phyloP scores from a whole-genome alignment of 2,329 filamentous ascomycete species.

The Cladosporium austrohemisphaericum region DNA sequence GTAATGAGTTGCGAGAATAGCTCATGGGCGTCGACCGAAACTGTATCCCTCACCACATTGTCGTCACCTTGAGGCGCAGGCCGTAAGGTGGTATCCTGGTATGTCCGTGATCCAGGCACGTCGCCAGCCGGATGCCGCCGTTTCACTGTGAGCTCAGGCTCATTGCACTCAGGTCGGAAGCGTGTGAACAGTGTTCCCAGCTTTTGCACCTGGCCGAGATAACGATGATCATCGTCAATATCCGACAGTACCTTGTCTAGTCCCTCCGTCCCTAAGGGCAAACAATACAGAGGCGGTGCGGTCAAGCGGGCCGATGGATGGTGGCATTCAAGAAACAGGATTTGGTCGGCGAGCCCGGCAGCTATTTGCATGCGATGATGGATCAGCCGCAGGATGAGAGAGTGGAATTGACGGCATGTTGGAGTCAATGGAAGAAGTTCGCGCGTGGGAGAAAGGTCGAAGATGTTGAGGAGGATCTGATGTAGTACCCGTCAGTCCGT shows the following conservation, averaged over 20 bases:
- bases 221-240: slow-evolving; percentile 34
- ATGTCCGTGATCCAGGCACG: slow-evolving; percentile 44
- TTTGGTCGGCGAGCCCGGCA: slow-evolving; percentile 57
- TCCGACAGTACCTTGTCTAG: slow-evolving; percentile 42
- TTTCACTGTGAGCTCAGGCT: slow-evolving; percentile 42
- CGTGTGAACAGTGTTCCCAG: slow-evolving; percentile 62
- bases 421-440: slow-evolving; percentile 52
- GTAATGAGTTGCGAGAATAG: slow-evolving; percentile 71
- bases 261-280: slow-evolving; percentile 61
- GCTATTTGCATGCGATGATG: slow-evolving; percentile 61
- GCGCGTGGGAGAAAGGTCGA: slow-evolving; percentile 40
- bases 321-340: slow-evolving; percentile 74
- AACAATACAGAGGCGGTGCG: slow-evolving; percentile 66
- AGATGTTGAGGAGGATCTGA: slow-evolving; percentile 43
- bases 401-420: slow-evolving; percentile 62
- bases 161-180: slow-evolving; percentile 62
- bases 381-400: slow-evolving; percentile 59
- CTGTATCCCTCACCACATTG: slow-evolving; percentile 51
- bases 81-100: slow-evolving; percentile 22
- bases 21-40: slow-evolving; percentile 66
- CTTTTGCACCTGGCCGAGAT: slow-evolving; percentile 45
- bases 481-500: slow-evolving; percentile 14
- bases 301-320: slow-evolving; percentile 66
- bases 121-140: slow-evolving; percentile 45
- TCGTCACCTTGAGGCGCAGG: slow-evolving; percentile 14